A percentile compares a stretch with the other conserved stretches of the same genome.
phyloP scores from a whole-genome alignment of 495 filamentous ascomycete genomes.

The Trichoderma virens region DNA sequence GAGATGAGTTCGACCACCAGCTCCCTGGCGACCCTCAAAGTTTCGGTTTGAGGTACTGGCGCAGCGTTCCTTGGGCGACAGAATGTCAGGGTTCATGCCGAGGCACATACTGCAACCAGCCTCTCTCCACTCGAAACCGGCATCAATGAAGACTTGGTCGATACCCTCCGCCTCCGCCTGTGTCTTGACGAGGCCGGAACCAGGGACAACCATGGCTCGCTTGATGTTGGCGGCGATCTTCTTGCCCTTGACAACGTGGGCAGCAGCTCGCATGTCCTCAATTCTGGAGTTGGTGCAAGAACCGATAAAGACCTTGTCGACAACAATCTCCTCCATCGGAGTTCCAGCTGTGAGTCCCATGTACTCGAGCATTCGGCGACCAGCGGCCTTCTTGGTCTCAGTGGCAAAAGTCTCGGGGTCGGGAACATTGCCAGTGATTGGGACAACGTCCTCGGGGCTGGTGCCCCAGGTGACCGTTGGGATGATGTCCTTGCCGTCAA shows the following conservation, averaged over 20 bases:
- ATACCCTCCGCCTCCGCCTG: constrained; percentile 89
- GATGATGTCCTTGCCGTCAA: constrained; percentile 85
- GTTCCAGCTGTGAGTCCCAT: constrained; percentile 87
- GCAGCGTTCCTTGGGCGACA: constrained; percentile 88
- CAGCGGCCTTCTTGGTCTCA: constrained; percentile 67
- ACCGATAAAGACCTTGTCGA: constrained; percentile 97
- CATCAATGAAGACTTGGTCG: constrained; percentile 82
- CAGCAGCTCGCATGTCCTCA: constrained; percentile 87
- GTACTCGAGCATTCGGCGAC: constrained; percentile 79
- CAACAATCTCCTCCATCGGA: constrained; percentile 76
- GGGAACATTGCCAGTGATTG: constrained; percentile 85
- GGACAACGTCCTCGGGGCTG: constrained; percentile 88
- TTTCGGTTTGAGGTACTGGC: constrained; percentile 96
- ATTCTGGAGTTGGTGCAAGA: constrained; percentile 97
- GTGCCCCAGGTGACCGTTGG: constrained; percentile 97
- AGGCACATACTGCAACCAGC: constrained; percentile 98
- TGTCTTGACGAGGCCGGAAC: constrained; percentile 88
- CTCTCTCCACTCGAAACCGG: constrained; percentile 97
- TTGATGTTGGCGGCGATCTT: constrained; percentile 83
- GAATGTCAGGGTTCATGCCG: constrained; percentile 98
- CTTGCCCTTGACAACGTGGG: constrained; percentile 74
- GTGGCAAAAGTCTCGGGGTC: constrained; percentile 79
- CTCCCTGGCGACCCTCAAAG: constrained; percentile 94
- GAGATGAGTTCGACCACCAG: constrained; percentile 85
- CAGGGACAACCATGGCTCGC: constrained; percentile 91